Evolutionary conservation across 2,329 filamentous ascomycete species (phyloP).

Genomic region (Pseudovirgaria hyperparasitica): DNA sequence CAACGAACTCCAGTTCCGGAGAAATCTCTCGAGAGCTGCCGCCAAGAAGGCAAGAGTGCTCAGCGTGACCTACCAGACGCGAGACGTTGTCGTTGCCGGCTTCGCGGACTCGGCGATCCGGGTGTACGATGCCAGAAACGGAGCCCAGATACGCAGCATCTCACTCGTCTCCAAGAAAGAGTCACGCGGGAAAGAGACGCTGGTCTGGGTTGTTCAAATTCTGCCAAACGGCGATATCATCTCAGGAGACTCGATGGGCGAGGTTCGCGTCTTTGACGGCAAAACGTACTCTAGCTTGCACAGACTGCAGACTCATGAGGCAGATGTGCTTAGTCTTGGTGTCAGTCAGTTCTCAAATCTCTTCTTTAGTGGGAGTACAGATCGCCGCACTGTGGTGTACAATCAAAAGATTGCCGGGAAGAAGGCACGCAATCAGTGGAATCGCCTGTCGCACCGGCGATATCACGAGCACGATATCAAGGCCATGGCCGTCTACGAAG

Average conservation of each 20-base stretch:
- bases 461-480: constrained; percentile 95
- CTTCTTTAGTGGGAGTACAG: constrained; percentile 84
- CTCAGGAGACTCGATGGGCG: constrained; percentile 87
- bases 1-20: constrained; percentile 67
- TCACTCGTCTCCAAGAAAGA: constrained; percentile 67
- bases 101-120: constrained; percentile 96
- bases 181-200: constrained; percentile 69
- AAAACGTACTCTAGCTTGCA: constrained; percentile 84
- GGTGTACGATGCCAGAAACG: constrained; percentile 73
- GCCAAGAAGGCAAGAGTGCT: constrained; percentile 81
- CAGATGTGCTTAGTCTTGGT: constrained; percentile 82
- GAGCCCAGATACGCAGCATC: constrained; percentile 65
- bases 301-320: constrained; percentile 72
- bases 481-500: constrained; percentile 82
- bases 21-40: constrained; percentile 60
- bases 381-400: constrained; percentile 75
- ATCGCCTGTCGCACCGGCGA: constrained; percentile 70
- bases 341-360: constrained; percentile 66
- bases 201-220: constrained; percentile 89
- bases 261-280: constrained; percentile 86
- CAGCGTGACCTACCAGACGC: constrained; percentile 80
- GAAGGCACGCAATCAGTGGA: constrained; percentile 59
- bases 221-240: constrained; percentile 81
- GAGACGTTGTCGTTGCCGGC: constrained; percentile 71
- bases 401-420: constrained; percentile 27